Percentiles rank a stretch among this genome's conserved stretches.
phyloP scores from a whole-genome alignment of 169 alveolate genomes.

The Babesia bovis region DNA sequence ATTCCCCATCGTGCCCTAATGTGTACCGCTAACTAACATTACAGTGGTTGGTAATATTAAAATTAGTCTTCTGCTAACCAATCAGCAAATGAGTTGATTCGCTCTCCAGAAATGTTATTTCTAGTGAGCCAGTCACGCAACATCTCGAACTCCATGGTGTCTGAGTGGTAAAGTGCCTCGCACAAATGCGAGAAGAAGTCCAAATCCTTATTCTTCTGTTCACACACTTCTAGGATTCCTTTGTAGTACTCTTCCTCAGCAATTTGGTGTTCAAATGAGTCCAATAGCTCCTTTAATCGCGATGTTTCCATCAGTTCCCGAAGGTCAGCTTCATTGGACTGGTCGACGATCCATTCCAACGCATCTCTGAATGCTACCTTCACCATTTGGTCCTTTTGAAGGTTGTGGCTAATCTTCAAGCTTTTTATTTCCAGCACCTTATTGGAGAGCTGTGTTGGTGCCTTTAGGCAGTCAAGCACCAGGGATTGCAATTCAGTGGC shows the following conservation, averaged over 20 bases:
- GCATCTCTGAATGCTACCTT: conserved; percentile 12
- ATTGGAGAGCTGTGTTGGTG: conserved; percentile 33
- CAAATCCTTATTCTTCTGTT: conserved; percentile 2
- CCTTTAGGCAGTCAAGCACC: conserved; percentile 29
- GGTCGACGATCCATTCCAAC: conserved; percentile 28
- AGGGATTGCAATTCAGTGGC: conserved; percentile 24
- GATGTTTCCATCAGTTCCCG: conserved; percentile 19
- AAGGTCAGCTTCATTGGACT: conserved; percentile 9
- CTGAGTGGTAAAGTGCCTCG: conserved; percentile 57
- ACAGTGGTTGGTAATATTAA: not conserved
- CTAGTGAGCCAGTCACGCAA: conserved; percentile 30
- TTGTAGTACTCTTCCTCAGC: conserved; percentile 2
- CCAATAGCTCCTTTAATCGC: conserved; percentile 18
- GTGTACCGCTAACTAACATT: not conserved
- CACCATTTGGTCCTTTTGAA: conserved; percentile 40
- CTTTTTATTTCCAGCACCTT: conserved; percentile 53
- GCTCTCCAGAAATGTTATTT: conserved; percentile 16
- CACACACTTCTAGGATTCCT: conserved; percentile 11
- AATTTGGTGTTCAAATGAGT: conserved; percentile 35
- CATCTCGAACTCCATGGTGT: conserved; percentile 41
- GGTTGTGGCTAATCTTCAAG: conserved; percentile 50
- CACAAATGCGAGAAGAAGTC: conserved; percentile 34
- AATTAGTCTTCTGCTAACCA: conserved; percentile 55
- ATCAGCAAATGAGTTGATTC: conserved; percentile 40
- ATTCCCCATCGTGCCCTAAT: conserved; percentile 13